Base-by-base conservation (phyloP, 768 basidiomycete species). In the Arthromyces matolae region DNA sequence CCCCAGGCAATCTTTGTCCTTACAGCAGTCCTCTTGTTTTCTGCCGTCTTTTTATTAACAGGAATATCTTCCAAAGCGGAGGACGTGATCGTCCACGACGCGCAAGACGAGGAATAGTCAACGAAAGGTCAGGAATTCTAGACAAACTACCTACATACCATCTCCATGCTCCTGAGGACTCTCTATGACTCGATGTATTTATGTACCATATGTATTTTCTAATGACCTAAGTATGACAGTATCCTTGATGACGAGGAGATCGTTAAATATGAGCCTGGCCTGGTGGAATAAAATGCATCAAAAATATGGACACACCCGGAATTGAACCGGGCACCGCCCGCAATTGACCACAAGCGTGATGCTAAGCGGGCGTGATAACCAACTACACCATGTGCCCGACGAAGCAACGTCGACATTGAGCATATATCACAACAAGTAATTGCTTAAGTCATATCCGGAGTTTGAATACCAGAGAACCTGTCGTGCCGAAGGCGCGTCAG, bases 1-100 rank as follows among this genome's bases (percentile, higher is more conserved):
- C 87, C 87, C 0, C 79, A 80, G 65, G 77, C 83, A 1, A 81
- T 89, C 56, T 90, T 89, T 54, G 73, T 65, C 13, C 65, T 79
- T 9, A 85, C 84, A 4, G 75, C 76, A 1, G 67, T 61, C n/a
- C 60, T 89, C n/a, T 65, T 84, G 23, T 58, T 75, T 31, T 56
- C 69, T n/a, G 70, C 77, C 0, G 68, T 86, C 8, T 47, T 66
- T 24, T 58, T 82, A 38, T 65, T 84, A 3, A 62, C 64, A 45
- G 63, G 77, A 28, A 53, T 82, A 18, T 56, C 47, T 13, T 47
- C 60, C 3, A 49, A 45, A 35, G 28, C 36, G 32, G 50, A 54
- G 20, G 53, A 52, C 29, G 51, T 55, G 22, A 42, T 53, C 9
- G 42, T 49, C 16, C 49, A 33, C 18, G 52, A 50, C 38, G 28